Evolutionary conservation across 106 monocot genomes (phyloP).

Genomic region (Platanthera zijinensis): DNA sequence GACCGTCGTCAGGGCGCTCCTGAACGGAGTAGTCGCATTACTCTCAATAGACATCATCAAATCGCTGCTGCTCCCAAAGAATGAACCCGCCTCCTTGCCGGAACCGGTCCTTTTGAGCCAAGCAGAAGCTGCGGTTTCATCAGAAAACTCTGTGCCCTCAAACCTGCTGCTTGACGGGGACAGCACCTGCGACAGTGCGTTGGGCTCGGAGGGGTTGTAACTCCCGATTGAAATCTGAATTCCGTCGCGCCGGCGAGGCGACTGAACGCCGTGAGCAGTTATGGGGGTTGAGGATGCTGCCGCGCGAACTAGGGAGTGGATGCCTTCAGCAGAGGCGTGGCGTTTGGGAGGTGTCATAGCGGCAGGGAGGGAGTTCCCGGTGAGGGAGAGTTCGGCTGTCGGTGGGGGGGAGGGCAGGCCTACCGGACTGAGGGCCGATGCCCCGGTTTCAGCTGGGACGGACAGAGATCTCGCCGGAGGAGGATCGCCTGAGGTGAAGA

Average conservation of each 20-base stretch:
- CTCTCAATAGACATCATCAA: slow-evolving; percentile 21
- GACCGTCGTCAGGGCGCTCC: slow-evolving; percentile 40
- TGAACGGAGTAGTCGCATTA: slow-evolving; percentile 7
- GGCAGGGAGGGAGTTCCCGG: slow-evolving; percentile 45
- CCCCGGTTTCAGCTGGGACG: slow-evolving; percentile 5
- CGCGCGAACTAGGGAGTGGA: slow-evolving; percentile 1
- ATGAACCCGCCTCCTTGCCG: slow-evolving; percentile 25
- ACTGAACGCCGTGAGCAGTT: slow-evolving; percentile 5
- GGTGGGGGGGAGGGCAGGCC: slow-evolving; percentile 7
- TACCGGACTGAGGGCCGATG: background rate
- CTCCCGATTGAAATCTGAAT: slow-evolving; percentile 30
- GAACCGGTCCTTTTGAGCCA: slow-evolving; percentile 13
- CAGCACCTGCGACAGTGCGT: slow-evolving; percentile 5
- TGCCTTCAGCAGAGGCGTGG: slow-evolving; percentile 28
- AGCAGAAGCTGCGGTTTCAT: slow-evolving; percentile 21
- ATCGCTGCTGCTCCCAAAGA: slow-evolving; percentile 42
- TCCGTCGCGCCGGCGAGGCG: slow-evolving; percentile 20
- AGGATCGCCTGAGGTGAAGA: slow-evolving; percentile 14
- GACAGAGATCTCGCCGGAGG: slow-evolving; percentile 2
- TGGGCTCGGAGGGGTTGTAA: slow-evolving; percentile 50
- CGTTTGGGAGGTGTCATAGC: slow-evolving; percentile 87
- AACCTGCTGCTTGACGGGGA: slow-evolving; percentile 46
- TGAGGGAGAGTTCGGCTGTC: slow-evolving; percentile 13
- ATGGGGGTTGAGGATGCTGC: slow-evolving; percentile 12
- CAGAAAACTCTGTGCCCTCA: slow-evolving; percentile 35